Evolutionary conservation across 345 rosid genomes (phyloP), one percentile per base, ranked within the genome.

Genomic region (sweet orange (Citrus sinensis)): DNA sequence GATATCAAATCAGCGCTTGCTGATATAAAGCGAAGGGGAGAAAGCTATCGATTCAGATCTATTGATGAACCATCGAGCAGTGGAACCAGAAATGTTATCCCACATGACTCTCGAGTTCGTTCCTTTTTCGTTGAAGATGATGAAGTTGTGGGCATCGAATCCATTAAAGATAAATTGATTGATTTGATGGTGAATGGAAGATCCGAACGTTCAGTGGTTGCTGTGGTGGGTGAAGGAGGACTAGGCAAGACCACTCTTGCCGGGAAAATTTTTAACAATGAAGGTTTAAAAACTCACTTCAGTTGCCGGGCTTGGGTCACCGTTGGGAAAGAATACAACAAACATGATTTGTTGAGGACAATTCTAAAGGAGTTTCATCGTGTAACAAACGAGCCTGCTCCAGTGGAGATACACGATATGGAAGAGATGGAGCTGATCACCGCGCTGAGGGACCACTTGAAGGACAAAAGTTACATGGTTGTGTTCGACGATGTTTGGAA

Each of bases 401-500:
- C 35, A 4, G 35, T 1, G 5, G 55, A 64, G 3, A 58, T 34
- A 3, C 34, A 19, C 11, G 4, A 30, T 8, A 74, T 79, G 85
- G 75, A 71, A 2, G 72, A 70, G 59, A 58, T 1, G 19, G 20
- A 16, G 1, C 67, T 82, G 39, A 74, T 82, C 5, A 39, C 13
- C 20, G 8, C 37, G 17, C 54, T 77, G 49, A 71, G 80, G 37
- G 61, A 37, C 16, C 73, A 67, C 64, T 35, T 79, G 16, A 17
- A n/a, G 22, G 61, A 51, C 24, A 76, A 76, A 30, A 79, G 14
- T 70, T 83, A 76, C 32, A 3, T 79, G 13, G 24, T 79, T 40
- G 74, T 79, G 29, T 79, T 82, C 13, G 80, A 82, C 67, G 82
- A 76, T 72, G 71, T 76, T 0, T 79, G 82, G 80, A 67, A 37